Conservation (phyloP, 768 basidiomycete genomes). For the Trametes elegans region DNA sequence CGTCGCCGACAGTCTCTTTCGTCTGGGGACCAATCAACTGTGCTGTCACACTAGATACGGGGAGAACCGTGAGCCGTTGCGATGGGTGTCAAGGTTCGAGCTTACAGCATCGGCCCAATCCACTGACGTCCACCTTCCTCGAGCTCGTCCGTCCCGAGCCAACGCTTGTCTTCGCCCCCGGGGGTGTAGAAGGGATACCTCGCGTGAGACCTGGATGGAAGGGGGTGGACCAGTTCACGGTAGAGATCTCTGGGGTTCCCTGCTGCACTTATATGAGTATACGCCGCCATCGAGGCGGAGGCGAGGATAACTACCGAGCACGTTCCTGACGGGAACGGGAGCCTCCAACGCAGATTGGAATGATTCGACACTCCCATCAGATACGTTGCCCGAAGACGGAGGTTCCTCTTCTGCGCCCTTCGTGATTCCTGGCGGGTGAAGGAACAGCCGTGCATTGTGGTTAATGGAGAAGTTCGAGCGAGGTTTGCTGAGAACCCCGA, state of each 20-base stretch:
- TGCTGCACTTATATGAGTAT: neutral
- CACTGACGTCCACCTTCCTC: constrained; percentile 65
- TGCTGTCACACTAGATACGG: constrained; percentile 50
- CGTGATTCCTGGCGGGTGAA: constrained; percentile 68
- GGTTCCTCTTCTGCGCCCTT: constrained; percentile 20
- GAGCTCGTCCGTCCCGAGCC: constrained; percentile 49
- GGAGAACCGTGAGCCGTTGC: neutral
- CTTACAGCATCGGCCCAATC: constrained; percentile 72
- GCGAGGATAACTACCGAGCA: neutral
- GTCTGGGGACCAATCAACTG: constrained; percentile 52
- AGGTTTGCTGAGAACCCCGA: constrained; percentile 63
- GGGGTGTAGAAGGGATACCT: constrained; percentile 76
- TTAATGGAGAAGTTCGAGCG: constrained; percentile 59
- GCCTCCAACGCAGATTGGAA: neutral
- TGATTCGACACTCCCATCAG: constrained; percentile 14
- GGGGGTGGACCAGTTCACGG: constrained; percentile 50
- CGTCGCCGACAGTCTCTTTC: constrained; percentile 34
- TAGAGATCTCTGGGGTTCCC: constrained; percentile 30
- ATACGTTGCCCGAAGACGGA: neutral
- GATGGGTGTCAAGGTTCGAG: neutral
- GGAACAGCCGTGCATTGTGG: constrained; percentile 60
- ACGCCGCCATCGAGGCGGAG: no score
- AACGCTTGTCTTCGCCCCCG: constrained; percentile 65
- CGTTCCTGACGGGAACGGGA: neutral
- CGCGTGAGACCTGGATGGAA: constrained; percentile 51